These are phyloP conservation scores for Pyracantha coccinea DNA, from an alignment of 331 rosid genomes.

Conservation along the genomic window DNA sequence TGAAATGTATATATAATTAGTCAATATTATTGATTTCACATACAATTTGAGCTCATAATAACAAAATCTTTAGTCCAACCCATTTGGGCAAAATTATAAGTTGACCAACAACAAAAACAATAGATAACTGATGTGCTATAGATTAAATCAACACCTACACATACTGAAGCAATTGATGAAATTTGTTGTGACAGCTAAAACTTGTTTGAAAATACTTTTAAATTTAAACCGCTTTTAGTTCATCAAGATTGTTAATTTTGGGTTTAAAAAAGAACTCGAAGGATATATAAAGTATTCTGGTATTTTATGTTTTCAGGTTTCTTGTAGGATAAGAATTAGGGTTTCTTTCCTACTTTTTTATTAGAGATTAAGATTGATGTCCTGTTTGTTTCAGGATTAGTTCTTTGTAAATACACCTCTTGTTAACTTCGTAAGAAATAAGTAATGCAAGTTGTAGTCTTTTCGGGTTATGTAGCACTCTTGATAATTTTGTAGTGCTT, in stretches of 20 bases:
- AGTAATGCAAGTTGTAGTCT: no score
- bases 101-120: neutral
- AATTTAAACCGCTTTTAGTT: no score
- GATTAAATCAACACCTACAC: no score
- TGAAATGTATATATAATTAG: no score
- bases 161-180: neutral
- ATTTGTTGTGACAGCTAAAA: no score
- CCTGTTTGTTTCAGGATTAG: neutral
- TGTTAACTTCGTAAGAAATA: neutral
- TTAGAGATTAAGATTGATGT: neutral
- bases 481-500: no score
- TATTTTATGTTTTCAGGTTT: neutral
- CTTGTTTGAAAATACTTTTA: neutral
- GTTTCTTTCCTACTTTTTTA: neutral
- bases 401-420: neutral
- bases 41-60: neutral
- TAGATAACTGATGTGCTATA: neutral
- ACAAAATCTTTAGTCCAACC: neutral
- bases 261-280: neutral
- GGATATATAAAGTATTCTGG: neutral
- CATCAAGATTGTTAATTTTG: neutral
- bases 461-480: no score
- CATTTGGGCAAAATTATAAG: neutral
- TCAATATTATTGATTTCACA: no score
- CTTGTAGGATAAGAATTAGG: neutral